These are phyloP conservation scores for Talaromyces trachyspermus DNA, from an alignment of 495 filamentous ascomycete species.

Conservation along the genomic window DNA sequence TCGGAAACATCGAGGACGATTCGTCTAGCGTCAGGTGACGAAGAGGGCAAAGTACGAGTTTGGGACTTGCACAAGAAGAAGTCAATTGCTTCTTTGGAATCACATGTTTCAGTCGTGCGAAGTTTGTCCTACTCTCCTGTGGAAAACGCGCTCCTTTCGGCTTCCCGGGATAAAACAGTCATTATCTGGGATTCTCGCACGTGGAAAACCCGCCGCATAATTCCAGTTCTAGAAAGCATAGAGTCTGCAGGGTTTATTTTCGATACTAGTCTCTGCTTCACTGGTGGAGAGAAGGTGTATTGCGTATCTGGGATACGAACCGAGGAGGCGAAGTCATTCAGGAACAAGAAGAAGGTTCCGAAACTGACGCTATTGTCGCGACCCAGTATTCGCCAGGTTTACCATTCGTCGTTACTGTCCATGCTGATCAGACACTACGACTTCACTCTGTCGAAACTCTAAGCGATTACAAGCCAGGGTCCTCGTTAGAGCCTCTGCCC, in stretches of 20 bases:
- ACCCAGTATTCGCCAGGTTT: slow-evolving; percentile 56
- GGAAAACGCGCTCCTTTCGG: slow-evolving; percentile 73
- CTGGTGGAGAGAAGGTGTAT: slow-evolving; percentile 75
- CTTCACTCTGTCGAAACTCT: slow-evolving; percentile 55
- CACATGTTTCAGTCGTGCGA: slow-evolving; percentile 88
- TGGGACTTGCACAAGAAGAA: slow-evolving; percentile 85
- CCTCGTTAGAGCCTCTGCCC: slow-evolving; percentile 39
- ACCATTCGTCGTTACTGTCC: slow-evolving; percentile 70
- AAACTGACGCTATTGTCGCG: slow-evolving; percentile 70
- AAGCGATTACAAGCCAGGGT: slow-evolving; percentile 26
- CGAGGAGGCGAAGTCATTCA: slow-evolving; percentile 70
- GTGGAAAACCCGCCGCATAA: slow-evolving; percentile 77
- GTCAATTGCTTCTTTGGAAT: slow-evolving; percentile 70
- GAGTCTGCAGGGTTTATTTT: slow-evolving; percentile 76
- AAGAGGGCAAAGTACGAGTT: slow-evolving; percentile 84
- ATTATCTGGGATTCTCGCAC: slow-evolving; percentile 80
- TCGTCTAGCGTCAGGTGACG: slow-evolving; percentile 80
- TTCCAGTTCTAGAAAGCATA: slow-evolving; percentile 77
- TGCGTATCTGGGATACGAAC: slow-evolving; percentile 75
- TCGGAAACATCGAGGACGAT: slow-evolving; percentile 43
- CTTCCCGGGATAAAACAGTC: slow-evolving; percentile 88
- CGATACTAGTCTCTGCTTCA: slow-evolving; percentile 61
- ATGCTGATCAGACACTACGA: slow-evolving; percentile 78
- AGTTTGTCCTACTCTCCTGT: slow-evolving; percentile 69
- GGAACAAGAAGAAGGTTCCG: slow-evolving; percentile 56